Evolutionary conservation across 352 stramenopile species (phyloP), one percentile per base, ranked within the genome.

Genomic region (Pythium aristosporum): DNA sequence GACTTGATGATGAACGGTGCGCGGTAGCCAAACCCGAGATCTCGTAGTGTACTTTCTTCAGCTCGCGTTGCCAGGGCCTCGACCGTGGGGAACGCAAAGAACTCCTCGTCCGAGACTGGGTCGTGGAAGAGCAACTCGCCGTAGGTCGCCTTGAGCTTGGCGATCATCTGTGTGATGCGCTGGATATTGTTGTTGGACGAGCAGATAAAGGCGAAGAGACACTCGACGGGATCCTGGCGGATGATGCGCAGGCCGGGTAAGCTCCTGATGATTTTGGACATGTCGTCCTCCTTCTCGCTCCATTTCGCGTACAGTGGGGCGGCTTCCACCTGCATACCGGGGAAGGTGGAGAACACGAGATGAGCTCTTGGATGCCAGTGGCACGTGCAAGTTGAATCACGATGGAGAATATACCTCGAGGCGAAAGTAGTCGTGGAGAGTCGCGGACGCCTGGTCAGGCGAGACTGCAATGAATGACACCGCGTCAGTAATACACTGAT

Each of bases 121-220:
- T 68, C 37, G 82, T 57, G 15, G 28, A 67, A 63, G 85, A 71
- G 36, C 64, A 75, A 58, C 59, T 71, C 16, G 16, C 95, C 94
- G 76, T 94, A 98, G 13, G 70, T 74, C 46, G 72, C 52, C 60
- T 94, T 76, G 63, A 98, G 84, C 18, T 80, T 77, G 32, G 79
- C 71, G 16, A 98, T 67, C 80, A 98, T 97, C 39, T 92, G 81
- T 11, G 79, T 87, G 67, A 99, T 98, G 23, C 96, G 69, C 21
- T 83, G 72, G 68, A 99, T 98, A 71, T 98, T 98, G 76, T 99
- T 99, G 77, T 98, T 98, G 55, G 80, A 96, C 12, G 84, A 97
- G 67, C 91, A 98, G 54, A 99, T 97, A 69, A 98, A 99, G 39
- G 86, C 97, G 65, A 98, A 85, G 10, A 98, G 73, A 72, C 92